Conservation (phyloP, 192 early-diverging fungal species). For the Rhizophagus sp. region DNA sequence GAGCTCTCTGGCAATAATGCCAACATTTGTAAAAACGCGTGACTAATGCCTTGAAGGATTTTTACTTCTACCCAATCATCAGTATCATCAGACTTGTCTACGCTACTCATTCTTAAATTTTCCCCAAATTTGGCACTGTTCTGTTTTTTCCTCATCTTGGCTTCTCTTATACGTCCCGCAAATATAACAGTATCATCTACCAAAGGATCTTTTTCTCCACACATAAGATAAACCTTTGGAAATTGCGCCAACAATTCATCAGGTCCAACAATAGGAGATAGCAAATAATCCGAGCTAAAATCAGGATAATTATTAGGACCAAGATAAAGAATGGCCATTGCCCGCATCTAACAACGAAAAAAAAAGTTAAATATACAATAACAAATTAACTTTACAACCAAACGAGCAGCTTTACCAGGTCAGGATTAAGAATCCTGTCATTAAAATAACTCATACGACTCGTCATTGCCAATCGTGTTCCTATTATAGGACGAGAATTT, state of each 20-base stretch:
- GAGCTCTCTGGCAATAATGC: constrained; percentile 71
- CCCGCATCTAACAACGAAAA: constrained; percentile 52
- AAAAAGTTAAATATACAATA: constrained; percentile 4
- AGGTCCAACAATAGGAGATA: constrained; percentile 86
- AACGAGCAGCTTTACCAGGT: constrained; percentile 54
- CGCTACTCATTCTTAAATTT: constrained; percentile 42
- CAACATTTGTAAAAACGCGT: constrained; percentile 70
- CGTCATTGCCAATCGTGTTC: constrained; percentile 67
- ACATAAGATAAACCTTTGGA: constrained; percentile 87
- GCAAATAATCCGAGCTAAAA: constrained; percentile 78
- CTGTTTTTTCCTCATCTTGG: constrained; percentile 61
- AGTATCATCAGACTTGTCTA: constrained; percentile 21
- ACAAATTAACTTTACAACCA: background rate
- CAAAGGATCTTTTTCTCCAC: constrained; percentile 95
- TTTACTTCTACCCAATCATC: constrained; percentile 63
- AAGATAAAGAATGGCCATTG: constrained; percentile 80
- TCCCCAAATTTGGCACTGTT: constrained; percentile 33
- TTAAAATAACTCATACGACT: constrained; percentile 82
- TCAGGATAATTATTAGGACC: constrained; percentile 78
- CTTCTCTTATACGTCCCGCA: constrained; percentile 80
- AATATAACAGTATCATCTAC: constrained; percentile 96
- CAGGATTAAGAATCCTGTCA: constrained; percentile 82
- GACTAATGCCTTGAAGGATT: constrained; percentile 71
- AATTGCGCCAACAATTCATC: constrained; percentile 84
- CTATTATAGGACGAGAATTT: constrained; percentile 36